A percentile compares a stretch with the other conserved stretches of the same genome.
Evolutionary conservation across 108 stramenopile species (phyloP).

Genomic region (Skeletonema marinoi): DNA sequence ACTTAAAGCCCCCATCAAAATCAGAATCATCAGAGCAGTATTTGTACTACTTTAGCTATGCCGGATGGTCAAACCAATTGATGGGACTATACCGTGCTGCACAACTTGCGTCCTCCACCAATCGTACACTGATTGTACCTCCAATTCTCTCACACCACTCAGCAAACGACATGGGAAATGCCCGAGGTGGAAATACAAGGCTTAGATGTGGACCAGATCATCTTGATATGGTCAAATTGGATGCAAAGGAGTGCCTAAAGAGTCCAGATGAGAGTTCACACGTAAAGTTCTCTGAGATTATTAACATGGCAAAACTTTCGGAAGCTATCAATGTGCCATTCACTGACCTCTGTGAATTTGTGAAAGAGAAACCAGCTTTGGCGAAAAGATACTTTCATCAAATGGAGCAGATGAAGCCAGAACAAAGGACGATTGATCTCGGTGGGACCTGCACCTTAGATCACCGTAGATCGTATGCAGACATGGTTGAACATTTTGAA

Average conservation of each 20-base stretch:
- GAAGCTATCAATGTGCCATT: neutral
- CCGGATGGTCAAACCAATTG: neutral
- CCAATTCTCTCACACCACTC: neutral
- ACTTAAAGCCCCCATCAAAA: neutral
- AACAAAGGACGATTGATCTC: neutral
- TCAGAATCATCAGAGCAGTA: neutral
- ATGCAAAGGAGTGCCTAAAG: neutral
- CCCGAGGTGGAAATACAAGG: neutral
- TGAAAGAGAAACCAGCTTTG: neutral
- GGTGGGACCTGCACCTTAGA: neutral
- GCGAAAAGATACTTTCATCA: neutral
- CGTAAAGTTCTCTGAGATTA: neutral
- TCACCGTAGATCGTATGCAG: neutral
- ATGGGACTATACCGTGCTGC: neutral
- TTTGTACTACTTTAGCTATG: neutral
- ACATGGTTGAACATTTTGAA: neutral
- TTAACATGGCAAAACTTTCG: neutral
- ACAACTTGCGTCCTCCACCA: neutral
- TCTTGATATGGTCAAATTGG: neutral
- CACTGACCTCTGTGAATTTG: neutral
- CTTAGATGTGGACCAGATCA: neutral
- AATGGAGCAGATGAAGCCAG: neutral
- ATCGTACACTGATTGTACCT: conserved; percentile 1
- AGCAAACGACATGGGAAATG: neutral
- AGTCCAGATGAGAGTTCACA: neutral